Evolutionary conservation across 495 filamentous ascomycete species (phyloP).

Genomic region (Aspergillus mulundensis): DNA sequence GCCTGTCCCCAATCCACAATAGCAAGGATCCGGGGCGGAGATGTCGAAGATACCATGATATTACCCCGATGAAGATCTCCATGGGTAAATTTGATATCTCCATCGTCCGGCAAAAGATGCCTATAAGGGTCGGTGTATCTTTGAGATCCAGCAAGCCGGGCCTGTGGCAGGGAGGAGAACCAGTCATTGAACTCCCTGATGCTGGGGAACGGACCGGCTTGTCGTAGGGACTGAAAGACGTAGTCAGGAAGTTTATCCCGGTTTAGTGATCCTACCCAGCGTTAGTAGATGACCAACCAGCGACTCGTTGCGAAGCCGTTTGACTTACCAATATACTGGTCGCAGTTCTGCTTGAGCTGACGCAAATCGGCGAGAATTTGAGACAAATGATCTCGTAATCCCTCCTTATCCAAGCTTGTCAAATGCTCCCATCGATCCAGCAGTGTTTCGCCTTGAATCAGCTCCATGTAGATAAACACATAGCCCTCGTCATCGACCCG

Average conservation of each 20-base stretch:
- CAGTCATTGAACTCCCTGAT: constrained; percentile 44
- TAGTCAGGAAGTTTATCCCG: too few relatives aligned
- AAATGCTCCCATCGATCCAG: constrained; percentile 34
- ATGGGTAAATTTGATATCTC: constrained; percentile 37
- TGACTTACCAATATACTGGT: too few relatives aligned
- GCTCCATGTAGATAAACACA: constrained; percentile 48
- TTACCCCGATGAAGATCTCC: constrained; percentile 37
- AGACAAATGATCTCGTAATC: too few relatives aligned
- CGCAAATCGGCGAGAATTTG: too few relatives aligned
- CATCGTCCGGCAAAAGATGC: constrained; percentile 33
- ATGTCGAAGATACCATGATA: constrained; percentile 33
- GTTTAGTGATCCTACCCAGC: too few relatives aligned
- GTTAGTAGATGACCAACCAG: too few relatives aligned
- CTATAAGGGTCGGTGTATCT: constrained; percentile 37
- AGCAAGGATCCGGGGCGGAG: constrained; percentile 25
- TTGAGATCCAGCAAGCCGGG: constrained; percentile 19
- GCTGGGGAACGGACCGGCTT: constrained; percentile 34
- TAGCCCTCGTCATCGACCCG: constrained; percentile 32
- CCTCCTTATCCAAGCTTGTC: background rate
- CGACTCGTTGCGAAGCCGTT: too few relatives aligned
- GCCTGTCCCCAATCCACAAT: constrained; percentile 40
- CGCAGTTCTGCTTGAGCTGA: too few relatives aligned
- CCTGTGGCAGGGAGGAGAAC: constrained; percentile 29
- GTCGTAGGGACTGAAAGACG: background rate
- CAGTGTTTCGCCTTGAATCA: constrained; percentile 36